A percentile compares a stretch with the other conserved stretches of the same genome.
Evolutionary conservation across 495 filamentous ascomycete species (phyloP).

Genomic region (Penicilliopsis zonata): DNA sequence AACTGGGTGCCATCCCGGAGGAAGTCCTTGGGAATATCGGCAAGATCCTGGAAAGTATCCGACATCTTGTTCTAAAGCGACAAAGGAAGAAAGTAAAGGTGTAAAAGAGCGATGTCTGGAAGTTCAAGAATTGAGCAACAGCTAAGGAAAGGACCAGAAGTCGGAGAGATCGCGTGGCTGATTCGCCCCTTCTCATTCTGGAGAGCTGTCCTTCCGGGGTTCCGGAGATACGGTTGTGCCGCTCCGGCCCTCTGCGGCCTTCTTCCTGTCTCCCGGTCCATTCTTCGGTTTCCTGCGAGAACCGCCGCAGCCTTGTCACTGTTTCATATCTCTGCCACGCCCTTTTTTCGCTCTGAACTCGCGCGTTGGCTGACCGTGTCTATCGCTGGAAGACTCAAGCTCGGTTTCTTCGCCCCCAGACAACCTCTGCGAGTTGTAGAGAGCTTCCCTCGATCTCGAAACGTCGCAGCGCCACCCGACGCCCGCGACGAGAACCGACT

Average conservation of each 20-base stretch:
- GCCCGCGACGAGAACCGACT: too few relatives aligned
- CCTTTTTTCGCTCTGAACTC: too few relatives aligned
- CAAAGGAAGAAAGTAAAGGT: background rate
- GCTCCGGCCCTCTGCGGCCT: slow-evolving; percentile 7
- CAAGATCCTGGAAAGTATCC: slow-evolving; percentile 60
- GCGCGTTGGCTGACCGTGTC: too few relatives aligned
- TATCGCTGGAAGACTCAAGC: too few relatives aligned
- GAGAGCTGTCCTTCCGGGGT: slow-evolving; percentile 1
- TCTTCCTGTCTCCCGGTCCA: slow-evolving; percentile 1
- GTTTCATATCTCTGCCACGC: too few relatives aligned
- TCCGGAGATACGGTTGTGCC: slow-evolving; percentile 9
- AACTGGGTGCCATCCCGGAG: slow-evolving; percentile 66
- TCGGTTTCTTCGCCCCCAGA: too few relatives aligned
- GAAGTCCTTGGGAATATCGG: slow-evolving; percentile 68
- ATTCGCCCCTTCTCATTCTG: background rate
- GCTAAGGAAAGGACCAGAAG: background rate
- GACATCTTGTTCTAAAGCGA: slow-evolving; percentile 31
- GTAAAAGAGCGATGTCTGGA: background rate
- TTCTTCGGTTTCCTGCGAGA: slow-evolving; percentile 3
- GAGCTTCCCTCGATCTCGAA: too few relatives aligned
- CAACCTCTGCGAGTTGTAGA: too few relatives aligned
- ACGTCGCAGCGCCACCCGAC: too few relatives aligned
- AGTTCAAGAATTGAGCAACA: background rate
- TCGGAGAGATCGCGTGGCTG: background rate
- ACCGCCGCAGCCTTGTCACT: too few relatives aligned